Evolutionary conservation across 192 early-diverging fungal genomes (phyloP).

Genomic region (Mortierella antarctica): DNA sequence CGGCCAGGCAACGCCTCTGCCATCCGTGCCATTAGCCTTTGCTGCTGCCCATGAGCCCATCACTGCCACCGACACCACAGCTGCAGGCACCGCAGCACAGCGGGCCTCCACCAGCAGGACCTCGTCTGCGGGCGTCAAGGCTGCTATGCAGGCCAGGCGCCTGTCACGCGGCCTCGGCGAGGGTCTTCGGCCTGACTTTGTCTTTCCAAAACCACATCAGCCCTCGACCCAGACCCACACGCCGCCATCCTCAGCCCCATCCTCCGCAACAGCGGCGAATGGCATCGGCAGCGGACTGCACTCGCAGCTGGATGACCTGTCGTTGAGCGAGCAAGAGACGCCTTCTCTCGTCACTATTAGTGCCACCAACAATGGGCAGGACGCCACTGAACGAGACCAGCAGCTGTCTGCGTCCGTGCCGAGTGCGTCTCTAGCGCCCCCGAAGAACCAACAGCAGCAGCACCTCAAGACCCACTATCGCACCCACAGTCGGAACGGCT

Average conservation of each 20-base stretch:
- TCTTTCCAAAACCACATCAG: constrained; percentile 41
- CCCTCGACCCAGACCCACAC: constrained; percentile 1
- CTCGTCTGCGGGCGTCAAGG: constrained; percentile 29
- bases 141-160: constrained; percentile 44
- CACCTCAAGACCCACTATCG: constrained; percentile 54
- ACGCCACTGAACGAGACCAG: neutral
- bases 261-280: neutral
- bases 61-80: neutral
- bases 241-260: constrained; percentile 2
- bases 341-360: constrained; percentile 11
- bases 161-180: constrained; percentile 37
- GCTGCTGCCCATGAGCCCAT: constrained; percentile 13
- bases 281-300: constrained; percentile 3
- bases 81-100: neutral
- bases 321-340: neutral
- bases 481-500: constrained; percentile 49
- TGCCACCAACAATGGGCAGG: neutral
- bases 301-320: constrained; percentile 1
- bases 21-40: constrained; percentile 14
- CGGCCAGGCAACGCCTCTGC: neutral
- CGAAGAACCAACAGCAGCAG: constrained; percentile 15
- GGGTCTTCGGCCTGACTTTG: constrained; percentile 49
- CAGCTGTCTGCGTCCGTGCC: constrained; percentile 5
- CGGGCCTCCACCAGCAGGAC: neutral
- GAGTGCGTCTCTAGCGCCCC: constrained; percentile 22